Evolutionary conservation across 495 filamentous ascomycete species (phyloP), one percentile per base, ranked within the genome.

Genomic region (Copromyces sp.): DNA sequence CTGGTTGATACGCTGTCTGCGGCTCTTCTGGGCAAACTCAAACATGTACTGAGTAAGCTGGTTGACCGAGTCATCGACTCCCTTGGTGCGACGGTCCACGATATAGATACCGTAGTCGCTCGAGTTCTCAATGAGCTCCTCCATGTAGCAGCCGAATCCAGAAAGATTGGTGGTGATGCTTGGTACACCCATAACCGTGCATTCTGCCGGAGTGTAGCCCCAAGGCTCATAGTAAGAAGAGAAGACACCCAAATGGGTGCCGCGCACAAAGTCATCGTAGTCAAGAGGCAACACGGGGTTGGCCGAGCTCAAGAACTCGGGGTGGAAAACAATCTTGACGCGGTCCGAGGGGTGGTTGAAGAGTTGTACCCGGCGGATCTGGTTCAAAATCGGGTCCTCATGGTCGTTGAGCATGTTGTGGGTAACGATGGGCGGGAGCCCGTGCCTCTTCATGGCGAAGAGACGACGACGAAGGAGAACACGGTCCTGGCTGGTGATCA

Each of bases 81-180:
- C 96, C 87, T 99, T 99, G 83, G 88, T 90, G 9, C 95, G 91
- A 37, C 95, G 93, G 78, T 99, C 95, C 68, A 99, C 94, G 79
- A 99, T 98, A 83, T 98, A 98, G 82, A 99, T 99, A 69, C 95
- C 95, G 77, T 99, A 99, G 81, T 99, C 95, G 44, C 90, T 90
- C 42, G 95, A 95, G 79, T 98, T 99, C 81, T 98, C 95, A 75
- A 99, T 98, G 75, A 99, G 84, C 79, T 99, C 95, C 81, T 99
- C 95, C 95, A 99, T 99, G 80, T 99, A 99, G 81, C 95, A 99
- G 45, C 95, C 95, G 75, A 99, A 99, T 9, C 95, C 95, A 32
- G 95, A 98, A 9, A 99, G 86, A 77, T 99, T 99, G 11, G 95
- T 99, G 7, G 95, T 98, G 83, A 99, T 99, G 81, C 93, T 97